Evolutionary conservation across 1,284 basidiomycete genomes (phyloP).

Genomic region (Cystobasidium sp.): DNA sequence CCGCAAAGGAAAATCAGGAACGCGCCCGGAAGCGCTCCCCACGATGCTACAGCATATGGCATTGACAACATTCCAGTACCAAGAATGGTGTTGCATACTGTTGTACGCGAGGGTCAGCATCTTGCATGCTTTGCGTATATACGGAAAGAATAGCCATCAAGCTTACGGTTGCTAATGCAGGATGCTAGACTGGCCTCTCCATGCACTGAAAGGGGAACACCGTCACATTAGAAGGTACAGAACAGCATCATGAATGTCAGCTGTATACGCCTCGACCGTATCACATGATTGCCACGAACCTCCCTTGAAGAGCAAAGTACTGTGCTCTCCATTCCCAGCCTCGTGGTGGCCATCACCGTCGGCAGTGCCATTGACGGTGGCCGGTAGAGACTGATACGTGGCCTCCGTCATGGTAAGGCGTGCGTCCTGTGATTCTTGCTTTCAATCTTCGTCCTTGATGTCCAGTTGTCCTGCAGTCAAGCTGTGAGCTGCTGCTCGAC

Average conservation of each 20-base stretch:
- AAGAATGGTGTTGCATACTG: conserved; percentile 43
- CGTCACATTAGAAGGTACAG: not conserved
- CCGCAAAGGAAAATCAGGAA: conserved; percentile 88
- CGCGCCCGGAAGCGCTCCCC: conserved; percentile 68
- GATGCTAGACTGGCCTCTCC: conserved; percentile 37
- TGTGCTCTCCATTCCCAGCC: conserved; percentile 26
- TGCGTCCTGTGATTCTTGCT: not conserved
- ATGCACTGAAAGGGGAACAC: not conserved
- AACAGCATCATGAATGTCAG: not conserved
- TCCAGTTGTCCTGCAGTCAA: not conserved
- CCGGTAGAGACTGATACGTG: conserved; percentile 14
- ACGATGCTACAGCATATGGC: conserved; percentile 54
- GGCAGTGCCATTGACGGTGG: not conserved
- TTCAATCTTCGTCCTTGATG: not conserved
- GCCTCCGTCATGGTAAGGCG: conserved; percentile 8
- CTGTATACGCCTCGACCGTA: not conserved
- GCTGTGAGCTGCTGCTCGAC: not conserved
- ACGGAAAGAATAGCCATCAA: not conserved
- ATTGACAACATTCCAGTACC: conserved; percentile 44
- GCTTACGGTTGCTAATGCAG: conserved; percentile 37
- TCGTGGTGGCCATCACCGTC: not conserved
- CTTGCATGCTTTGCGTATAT: not conserved
- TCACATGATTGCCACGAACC: conserved; percentile 21
- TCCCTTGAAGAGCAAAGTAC: conserved; percentile 29
- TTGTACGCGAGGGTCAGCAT: not conserved